Percentiles rank a stretch among this genome's conserved stretches.
Evolutionary conservation across 192 early-diverging fungal genomes (phyloP).

Genomic region (Coemansia sp.): DNA sequence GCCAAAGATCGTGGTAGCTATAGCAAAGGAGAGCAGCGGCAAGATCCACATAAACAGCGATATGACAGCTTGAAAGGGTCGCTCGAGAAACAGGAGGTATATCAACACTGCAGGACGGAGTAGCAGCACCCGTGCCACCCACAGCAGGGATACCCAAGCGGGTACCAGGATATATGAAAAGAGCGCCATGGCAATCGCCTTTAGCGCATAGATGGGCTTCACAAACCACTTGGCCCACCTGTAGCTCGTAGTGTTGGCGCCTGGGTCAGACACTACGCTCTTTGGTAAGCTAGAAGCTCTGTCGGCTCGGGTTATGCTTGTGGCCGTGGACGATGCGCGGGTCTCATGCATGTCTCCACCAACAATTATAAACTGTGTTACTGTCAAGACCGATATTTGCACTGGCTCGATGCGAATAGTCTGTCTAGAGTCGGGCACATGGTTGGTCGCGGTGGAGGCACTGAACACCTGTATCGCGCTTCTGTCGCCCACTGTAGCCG

Average conservation of each 20-base stretch:
- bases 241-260: not conserved
- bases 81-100: conserved; percentile 43
- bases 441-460: not conserved
- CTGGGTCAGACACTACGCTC: not conserved
- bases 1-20: conserved; percentile 21
- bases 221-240: not conserved
- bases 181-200: not conserved
- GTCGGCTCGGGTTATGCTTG: not conserved
- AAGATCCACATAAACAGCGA: conserved; percentile 43
- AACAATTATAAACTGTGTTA: conserved; percentile 12
- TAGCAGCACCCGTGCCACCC: conserved; percentile 24
- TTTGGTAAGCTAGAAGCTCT: not conserved
- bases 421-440: not conserved
- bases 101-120: conserved; percentile 32
- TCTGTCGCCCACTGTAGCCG: not conserved
- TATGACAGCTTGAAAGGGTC: conserved; percentile 20
- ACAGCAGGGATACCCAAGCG: conserved; percentile 8
- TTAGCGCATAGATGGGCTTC: not conserved
- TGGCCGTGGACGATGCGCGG: not conserved
- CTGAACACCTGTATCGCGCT: not conserved
- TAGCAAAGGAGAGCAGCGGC: conserved; percentile 27
- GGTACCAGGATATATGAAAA: conserved; percentile 21
- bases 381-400: conserved; percentile 5
- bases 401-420: not conserved
- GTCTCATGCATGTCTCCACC: not conserved